Percentiles rank a stretch among this genome's conserved stretches.
Conservation (phyloP, 2,329 filamentous ascomycete species). For the Mycocentrospora acerina region DNA sequence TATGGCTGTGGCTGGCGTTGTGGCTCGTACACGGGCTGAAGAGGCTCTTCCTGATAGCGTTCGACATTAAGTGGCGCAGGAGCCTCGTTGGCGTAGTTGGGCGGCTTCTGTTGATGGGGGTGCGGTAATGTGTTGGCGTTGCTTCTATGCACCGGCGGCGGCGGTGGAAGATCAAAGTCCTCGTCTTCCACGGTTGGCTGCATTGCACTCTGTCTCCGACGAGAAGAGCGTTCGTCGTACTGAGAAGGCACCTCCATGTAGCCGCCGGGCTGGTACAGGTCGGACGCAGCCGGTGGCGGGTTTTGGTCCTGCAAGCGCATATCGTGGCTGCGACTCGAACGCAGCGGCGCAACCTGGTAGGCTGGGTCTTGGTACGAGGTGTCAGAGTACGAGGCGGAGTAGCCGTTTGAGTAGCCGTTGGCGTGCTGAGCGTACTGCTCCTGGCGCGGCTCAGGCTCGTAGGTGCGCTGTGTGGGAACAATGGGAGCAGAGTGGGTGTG, state of each 20-base stretch:
- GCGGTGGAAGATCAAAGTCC: slow-evolving; percentile 54
- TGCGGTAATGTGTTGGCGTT: slow-evolving; percentile 34
- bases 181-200: slow-evolving; percentile 66
- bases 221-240: slow-evolving; percentile 47
- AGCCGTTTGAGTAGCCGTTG: slow-evolving; percentile 9
- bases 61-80: slow-evolving; percentile 37
- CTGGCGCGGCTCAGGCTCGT: slow-evolving; percentile 20
- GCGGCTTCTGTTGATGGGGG: slow-evolving; percentile 21
- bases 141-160: slow-evolving; percentile 42
- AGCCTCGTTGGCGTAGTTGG: slow-evolving; percentile 30
- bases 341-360: slow-evolving; percentile 38
- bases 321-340: slow-evolving; percentile 30
- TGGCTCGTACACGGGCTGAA: slow-evolving; percentile 22
- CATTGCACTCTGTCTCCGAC: slow-evolving; percentile 54
- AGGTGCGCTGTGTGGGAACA: slow-evolving; percentile 38
- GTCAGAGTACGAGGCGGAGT: slow-evolving; percentile 16
- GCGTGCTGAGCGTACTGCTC: slow-evolving; percentile 19
- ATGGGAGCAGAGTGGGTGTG: slow-evolving; percentile 50
- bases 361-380: slow-evolving; percentile 31
- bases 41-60: slow-evolving; percentile 31
- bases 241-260: slow-evolving; percentile 27
- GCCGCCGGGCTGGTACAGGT: slow-evolving; percentile 37
- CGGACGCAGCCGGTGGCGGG: slow-evolving; percentile 25
- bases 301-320: slow-evolving; percentile 22
- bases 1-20: slow-evolving; percentile 32